phyloP scores from a whole-genome alignment of 768 basidiomycete species.

The Fibroporia radiculosa region DNA sequence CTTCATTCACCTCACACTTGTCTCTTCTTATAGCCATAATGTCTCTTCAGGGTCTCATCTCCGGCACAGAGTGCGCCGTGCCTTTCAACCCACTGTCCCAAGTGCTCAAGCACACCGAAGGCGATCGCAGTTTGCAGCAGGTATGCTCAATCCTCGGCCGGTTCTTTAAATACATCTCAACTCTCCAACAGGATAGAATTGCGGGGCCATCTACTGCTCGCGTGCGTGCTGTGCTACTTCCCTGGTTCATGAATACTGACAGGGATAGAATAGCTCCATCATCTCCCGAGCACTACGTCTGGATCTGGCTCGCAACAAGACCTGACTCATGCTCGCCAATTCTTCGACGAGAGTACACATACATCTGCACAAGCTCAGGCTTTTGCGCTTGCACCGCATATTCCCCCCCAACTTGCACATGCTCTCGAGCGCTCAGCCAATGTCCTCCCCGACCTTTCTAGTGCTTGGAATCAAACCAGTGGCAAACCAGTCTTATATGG shows the following conservation, averaged over 20 bases:
- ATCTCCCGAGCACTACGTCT: constrained; percentile 56
- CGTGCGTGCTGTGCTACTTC: constrained; percentile 29
- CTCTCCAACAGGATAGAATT: constrained; percentile 54
- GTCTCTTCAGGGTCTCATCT: constrained; percentile 75
- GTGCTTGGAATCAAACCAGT: constrained; percentile 13
- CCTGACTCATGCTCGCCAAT: constrained; percentile 67
- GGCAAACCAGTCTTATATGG: neutral
- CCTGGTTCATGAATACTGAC: neutral
- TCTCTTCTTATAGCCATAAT: constrained; percentile 26
- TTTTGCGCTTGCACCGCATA: constrained; percentile 26
- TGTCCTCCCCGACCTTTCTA: constrained; percentile 30
- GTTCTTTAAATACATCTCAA: too few species aligned
- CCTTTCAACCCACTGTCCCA: constrained; percentile 81
- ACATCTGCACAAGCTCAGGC: constrained; percentile 25
- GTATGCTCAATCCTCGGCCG: constrained; percentile 31
- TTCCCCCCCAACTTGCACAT: constrained; percentile 23
- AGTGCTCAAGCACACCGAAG: constrained; percentile 84
- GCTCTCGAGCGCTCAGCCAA: constrained; percentile 16
- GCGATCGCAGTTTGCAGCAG: constrained; percentile 83
- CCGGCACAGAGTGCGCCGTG: constrained; percentile 84
- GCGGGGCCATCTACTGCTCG: constrained; percentile 66
- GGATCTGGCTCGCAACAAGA: constrained; percentile 54
- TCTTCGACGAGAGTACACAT: constrained; percentile 50
- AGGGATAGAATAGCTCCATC: constrained; percentile 49
- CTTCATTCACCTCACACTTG: neutral